A percentile compares a stretch with the other conserved stretches of the same genome.
phyloP scores from a whole-genome alignment of 176 grass and related monocot species.

The Pontederia paniculata region DNA sequence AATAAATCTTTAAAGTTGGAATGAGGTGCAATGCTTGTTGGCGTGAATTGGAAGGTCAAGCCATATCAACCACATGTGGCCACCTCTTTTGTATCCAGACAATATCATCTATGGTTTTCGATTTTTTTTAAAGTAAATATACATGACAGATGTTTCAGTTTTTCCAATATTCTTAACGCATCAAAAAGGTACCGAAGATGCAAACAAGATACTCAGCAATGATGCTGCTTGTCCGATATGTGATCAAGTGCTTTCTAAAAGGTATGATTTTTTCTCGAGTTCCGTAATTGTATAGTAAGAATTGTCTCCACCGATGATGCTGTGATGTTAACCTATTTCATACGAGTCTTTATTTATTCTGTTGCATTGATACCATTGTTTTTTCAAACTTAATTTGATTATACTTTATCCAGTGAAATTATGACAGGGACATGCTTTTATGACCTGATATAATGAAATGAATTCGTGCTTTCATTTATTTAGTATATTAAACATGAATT shows the following conservation, averaged over 20 bases:
- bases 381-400: too few relatives aligned
- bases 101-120: not conserved
- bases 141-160: not conserved
- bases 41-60: slow-evolving; percentile 66
- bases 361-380: too few relatives aligned
- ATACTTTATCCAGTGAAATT: too few relatives aligned
- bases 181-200: slow-evolving; percentile 63
- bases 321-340: not conserved
- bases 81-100: slow-evolving; percentile 73
- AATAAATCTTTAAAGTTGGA: not conserved
- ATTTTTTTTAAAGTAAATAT: not conserved
- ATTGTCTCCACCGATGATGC: not conserved
- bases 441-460: too few relatives aligned
- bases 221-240: slow-evolving; percentile 80
- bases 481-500: not conserved
- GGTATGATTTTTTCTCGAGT: slow-evolving; percentile 25
- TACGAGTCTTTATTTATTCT: too few relatives aligned
- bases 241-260: slow-evolving; percentile 90
- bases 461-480: too few relatives aligned
- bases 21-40: slow-evolving; percentile 99
- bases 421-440: too few relatives aligned
- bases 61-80: slow-evolving; percentile 78
- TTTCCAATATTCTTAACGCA: slow-evolving; percentile 4
- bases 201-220: slow-evolving; percentile 75
- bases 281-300: not conserved